Percentiles rank a stretch among this genome's conserved stretches.
Evolutionary conservation across 108 stramenopile genomes (phyloP).

Genomic region (Cyclostephanos tholiformis): DNA sequence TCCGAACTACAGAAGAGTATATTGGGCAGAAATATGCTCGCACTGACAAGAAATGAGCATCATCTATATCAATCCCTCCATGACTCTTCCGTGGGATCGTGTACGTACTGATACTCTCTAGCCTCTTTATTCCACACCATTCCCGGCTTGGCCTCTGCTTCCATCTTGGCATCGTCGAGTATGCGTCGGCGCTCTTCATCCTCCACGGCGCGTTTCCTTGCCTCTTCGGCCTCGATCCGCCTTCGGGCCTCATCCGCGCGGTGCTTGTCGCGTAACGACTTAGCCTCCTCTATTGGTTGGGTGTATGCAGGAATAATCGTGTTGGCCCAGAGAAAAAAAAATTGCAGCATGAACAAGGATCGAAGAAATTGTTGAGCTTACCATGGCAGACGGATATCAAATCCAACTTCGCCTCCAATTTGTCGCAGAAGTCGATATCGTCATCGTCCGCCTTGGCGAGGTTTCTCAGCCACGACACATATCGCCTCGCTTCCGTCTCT

Average conservation of each 20-base stretch:
- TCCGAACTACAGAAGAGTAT: too few relatives aligned
- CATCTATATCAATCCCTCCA: constrained; percentile 69
- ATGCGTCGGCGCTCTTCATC: constrained; percentile 58
- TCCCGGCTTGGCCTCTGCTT: constrained; percentile 73
- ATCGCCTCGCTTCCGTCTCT: constrained; percentile 69
- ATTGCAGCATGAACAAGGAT: neutral
- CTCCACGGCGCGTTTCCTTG: constrained; percentile 33
- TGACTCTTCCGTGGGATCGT: constrained; percentile 76
- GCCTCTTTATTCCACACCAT: constrained; percentile 85
- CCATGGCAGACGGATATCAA: constrained; percentile 55
- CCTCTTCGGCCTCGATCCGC: constrained; percentile 43
- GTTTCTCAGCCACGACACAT: constrained; percentile 71
- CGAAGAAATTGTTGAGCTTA: constrained; percentile 2
- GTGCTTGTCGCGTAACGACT: constrained; percentile 53
- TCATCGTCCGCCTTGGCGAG: constrained; percentile 74
- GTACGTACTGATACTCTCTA: constrained; percentile 78
- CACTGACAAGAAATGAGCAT: neutral
- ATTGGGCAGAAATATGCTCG: too few relatives aligned
- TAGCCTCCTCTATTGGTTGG: constrained; percentile 42
- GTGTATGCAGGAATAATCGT: neutral
- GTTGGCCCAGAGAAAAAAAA: neutral
- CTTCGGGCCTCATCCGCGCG: constrained; percentile 42
- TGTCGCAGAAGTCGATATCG: constrained; percentile 63
- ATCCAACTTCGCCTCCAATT: constrained; percentile 57
- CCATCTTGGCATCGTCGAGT: constrained; percentile 63